Percentiles rank a stretch among this genome's conserved stretches.
Evolutionary conservation across 208 protist genomes (phyloP).

Genomic region (Naegleria fowleri): DNA sequence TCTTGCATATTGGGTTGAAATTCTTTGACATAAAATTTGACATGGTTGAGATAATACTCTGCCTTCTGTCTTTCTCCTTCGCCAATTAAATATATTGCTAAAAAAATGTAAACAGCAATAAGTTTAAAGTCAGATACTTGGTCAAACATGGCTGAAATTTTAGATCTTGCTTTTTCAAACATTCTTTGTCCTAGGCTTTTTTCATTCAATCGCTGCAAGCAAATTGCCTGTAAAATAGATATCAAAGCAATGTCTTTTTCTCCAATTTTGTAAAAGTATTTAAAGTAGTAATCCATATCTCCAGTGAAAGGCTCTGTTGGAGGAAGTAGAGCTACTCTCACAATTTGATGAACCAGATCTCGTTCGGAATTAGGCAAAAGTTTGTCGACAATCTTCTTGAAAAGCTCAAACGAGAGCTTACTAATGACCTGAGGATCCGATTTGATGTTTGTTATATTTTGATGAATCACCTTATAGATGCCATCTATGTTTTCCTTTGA

Average conservation of each 20-base stretch:
- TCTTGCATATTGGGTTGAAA: background rate
- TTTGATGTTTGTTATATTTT: background rate
- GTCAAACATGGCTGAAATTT: background rate
- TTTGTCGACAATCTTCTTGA: background rate
- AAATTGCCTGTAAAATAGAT: background rate
- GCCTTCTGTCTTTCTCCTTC: background rate
- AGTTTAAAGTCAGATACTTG: background rate
- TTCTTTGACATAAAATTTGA: constrained; percentile 8
- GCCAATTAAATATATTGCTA: background rate
- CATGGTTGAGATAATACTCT: background rate
- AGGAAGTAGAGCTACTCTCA: background rate
- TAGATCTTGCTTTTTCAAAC: background rate
- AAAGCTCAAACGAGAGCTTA: background rate
- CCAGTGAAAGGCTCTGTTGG: background rate
- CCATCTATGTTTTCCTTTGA: background rate
- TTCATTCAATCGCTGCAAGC: background rate
- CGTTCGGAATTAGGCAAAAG: background rate
- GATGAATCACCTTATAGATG: background rate
- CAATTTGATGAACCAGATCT: background rate
- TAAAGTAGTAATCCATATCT: background rate
- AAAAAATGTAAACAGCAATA: background rate
- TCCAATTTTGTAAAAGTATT: background rate
- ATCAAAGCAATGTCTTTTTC: background rate
- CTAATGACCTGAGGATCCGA: background rate
- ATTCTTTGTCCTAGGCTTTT: background rate